Evolutionary conservation across 768 basidiomycete genomes (phyloP).

Genomic region (Kockovaella imperatae): DNA sequence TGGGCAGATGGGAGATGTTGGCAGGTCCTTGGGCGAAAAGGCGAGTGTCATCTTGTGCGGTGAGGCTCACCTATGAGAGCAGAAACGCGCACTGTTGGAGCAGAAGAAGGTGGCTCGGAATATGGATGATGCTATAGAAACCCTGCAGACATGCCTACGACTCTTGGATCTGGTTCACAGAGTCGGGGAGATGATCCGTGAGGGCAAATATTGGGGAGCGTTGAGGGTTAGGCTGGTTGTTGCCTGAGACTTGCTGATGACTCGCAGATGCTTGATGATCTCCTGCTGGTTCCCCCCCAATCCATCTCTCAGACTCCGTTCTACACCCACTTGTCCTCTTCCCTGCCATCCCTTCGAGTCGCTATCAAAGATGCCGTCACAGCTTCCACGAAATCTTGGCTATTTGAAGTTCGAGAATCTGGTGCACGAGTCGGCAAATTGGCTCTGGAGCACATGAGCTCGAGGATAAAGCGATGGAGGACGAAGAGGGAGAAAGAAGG

Average conservation of each 20-base stretch:
- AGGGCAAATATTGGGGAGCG: constrained; percentile 95
- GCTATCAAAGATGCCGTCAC: constrained; percentile 92
- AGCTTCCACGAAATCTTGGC: constrained; percentile 91
- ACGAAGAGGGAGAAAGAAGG: constrained; percentile 74
- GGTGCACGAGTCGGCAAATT: constrained; percentile 76
- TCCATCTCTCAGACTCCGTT: constrained; percentile 87
- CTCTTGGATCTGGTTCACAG: constrained; percentile 87
- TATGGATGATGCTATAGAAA: constrained; percentile 93
- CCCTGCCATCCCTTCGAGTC: constrained; percentile 76
- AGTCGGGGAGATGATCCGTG: constrained; percentile 84
- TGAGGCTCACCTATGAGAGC: neutral
- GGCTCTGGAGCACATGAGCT: constrained; percentile 84
- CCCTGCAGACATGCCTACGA: constrained; percentile 82
- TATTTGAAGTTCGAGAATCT: constrained; percentile 85
- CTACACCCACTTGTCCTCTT: constrained; percentile 82
- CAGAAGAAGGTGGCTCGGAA: constrained; percentile 88
- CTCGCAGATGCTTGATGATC: constrained; percentile 85
- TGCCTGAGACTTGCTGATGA: neutral
- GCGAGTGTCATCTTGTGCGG: constrained; percentile 16
- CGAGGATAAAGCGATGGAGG: constrained; percentile 73
- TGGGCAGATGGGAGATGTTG: constrained; percentile 76
- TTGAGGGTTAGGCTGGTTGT: constrained; percentile 63
- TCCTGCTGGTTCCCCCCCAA: constrained; percentile 78
- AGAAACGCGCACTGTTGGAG: constrained; percentile 77
- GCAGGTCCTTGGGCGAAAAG: constrained; percentile 80